A percentile compares a stretch with the other conserved stretches of the same genome.
These are phyloP conservation scores for Mimosa pudica DNA, from an alignment of 306 rosid genomes.

Conservation along the genomic window DNA sequence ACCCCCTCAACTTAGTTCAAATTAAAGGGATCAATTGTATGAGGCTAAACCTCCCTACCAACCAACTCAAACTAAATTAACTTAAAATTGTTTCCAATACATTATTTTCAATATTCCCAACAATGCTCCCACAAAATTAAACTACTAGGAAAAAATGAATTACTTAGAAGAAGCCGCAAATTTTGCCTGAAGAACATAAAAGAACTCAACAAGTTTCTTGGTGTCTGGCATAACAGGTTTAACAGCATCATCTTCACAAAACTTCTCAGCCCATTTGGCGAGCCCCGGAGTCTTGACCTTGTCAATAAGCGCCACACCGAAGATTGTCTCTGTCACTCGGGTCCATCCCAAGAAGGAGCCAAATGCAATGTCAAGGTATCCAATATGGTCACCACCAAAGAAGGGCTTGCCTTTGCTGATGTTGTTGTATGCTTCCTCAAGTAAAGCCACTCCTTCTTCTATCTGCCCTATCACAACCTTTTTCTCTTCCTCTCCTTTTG, in stretches of 20 bases:
- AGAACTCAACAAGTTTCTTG: slow-evolving; percentile 49
- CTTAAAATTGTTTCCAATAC: neutral
- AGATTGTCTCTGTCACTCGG: slow-evolving; percentile 37
- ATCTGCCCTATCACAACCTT: slow-evolving; percentile 37
- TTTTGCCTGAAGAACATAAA: neutral
- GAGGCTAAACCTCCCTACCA: neutral
- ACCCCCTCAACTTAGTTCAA: neutral
- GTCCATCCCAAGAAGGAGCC: slow-evolving; percentile 61
- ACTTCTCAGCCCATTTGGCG: slow-evolving; percentile 9
- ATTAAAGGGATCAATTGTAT: neutral
- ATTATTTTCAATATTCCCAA: neutral
- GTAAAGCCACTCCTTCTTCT: slow-evolving; percentile 31
- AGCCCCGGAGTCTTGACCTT: slow-evolving; percentile 7
- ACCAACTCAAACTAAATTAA: neutral
- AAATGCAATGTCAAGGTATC: slow-evolving; percentile 60
- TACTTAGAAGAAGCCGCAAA: neutral
- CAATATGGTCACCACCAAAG: slow-evolving; percentile 57
- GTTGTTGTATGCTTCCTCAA: slow-evolving; percentile 53
- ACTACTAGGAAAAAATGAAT: neutral
- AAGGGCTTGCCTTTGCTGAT: slow-evolving; percentile 60
- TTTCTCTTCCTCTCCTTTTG: slow-evolving; percentile 46
- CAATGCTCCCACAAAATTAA: neutral
- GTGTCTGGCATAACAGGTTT: slow-evolving; percentile 50
- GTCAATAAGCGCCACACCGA: slow-evolving; percentile 45
- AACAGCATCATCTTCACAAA: slow-evolving; percentile 49